These are phyloP conservation scores for Alternaria dauci DNA, from an alignment of 2,329 filamentous ascomycete genomes.

Conservation along the genomic window DNA sequence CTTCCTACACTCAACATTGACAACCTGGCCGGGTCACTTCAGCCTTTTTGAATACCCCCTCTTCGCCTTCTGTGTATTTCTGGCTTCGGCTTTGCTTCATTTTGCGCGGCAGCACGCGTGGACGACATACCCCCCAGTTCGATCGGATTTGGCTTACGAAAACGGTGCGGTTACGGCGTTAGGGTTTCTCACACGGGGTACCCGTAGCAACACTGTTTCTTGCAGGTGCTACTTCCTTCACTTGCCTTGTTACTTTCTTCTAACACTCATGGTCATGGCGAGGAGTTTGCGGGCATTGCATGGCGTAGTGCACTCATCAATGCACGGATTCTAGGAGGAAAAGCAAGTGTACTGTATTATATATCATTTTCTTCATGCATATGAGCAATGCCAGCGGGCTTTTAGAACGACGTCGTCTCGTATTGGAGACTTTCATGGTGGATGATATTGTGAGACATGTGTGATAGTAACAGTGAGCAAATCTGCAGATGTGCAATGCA, in stretches of 20 bases:
- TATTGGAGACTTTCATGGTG: neutral
- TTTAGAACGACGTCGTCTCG: neutral
- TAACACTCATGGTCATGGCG: constrained; percentile 33
- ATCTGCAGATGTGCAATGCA: neutral
- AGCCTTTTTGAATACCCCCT: constrained; percentile 10
- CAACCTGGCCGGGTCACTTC: constrained; percentile 13
- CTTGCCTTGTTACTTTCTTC: constrained; percentile 36
- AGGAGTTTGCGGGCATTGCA: constrained; percentile 43
- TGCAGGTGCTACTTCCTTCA: constrained; percentile 26
- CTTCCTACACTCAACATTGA: constrained; percentile 6
- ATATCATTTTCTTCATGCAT: constrained; percentile 14
- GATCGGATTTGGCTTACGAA: constrained; percentile 26
- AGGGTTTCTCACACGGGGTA: constrained; percentile 39
- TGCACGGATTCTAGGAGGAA: constrained; percentile 25
- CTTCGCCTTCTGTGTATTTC: constrained; percentile 32
- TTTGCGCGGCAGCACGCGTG: constrained; percentile 31
- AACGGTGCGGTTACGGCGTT: constrained; percentile 38
- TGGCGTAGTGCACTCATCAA: constrained; percentile 28
- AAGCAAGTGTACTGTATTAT: constrained; percentile 40
- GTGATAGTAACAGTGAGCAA: neutral
- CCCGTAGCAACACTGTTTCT: constrained; percentile 35
- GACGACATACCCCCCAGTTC: constrained; percentile 31
- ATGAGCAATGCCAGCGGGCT: constrained; percentile 14
- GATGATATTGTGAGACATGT: neutral
- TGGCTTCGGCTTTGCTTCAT: constrained; percentile 35